Base-by-base conservation (phyloP, 768 basidiomycete species). In the Mycena filopes region DNA sequence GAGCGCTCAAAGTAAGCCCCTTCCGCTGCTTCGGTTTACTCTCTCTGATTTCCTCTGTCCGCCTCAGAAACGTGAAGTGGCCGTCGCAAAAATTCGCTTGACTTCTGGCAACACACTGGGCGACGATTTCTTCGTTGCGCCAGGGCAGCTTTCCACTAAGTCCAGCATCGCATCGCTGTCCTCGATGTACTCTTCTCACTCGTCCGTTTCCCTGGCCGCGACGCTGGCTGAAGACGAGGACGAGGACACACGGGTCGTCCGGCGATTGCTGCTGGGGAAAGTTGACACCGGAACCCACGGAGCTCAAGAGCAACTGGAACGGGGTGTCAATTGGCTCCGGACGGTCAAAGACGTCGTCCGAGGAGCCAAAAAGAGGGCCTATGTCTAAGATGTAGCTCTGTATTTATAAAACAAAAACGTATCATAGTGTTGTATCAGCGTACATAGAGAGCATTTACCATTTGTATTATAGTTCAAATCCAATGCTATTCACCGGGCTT, bases 291-390 rank as follows among this genome's bases (percentile, higher is more conserved):
- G 84, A 48, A 68, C 85, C 55, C 79, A 80, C 18, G 86, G 85
- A 8, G 86, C 87, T 2, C 83, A 85, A 69, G 88, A 88, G 45
- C 88, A 91, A 71, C 79, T 91, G 45, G 89, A 92, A 63, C 85
- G 83, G 66, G 82, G 82, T 36, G 79, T 79, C 23, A 77, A 76
- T 1, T 92, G 91, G 90, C 75, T 91, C 21, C 80, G 83, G 49
- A 85, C 91, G 54, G 84, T 92, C 63, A 88, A 86, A 67, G 89
- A 87, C 53, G 87, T 86, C 29, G 80, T 89, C 18, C 81, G 84
- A 43, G 86, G 88, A 54, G 82, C 87, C 48, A 85, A 86, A 73
- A 75, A 83, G 63, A 74, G 82, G 55, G 81, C 84, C 55, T 84
- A 84, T 68, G 66, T 85, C 50, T 84, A 70, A 73, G 23, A 26